Evolutionary conservation across 2,329 filamentous ascomycete genomes (phyloP).

Genomic region (Colletotrichum sansevieriae): DNA sequence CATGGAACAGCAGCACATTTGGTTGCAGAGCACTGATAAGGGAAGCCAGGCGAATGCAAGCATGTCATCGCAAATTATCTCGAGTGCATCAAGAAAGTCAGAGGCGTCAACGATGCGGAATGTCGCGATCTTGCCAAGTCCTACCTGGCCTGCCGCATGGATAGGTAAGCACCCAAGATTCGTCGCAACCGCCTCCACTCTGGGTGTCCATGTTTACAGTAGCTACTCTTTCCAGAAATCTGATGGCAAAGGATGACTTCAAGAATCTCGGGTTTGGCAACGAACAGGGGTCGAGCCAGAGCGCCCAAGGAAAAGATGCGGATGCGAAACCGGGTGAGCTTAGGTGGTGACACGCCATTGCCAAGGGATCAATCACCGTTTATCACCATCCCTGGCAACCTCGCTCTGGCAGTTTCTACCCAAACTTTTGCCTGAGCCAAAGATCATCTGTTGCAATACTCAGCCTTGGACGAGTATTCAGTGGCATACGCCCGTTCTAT

Average conservation of each 20-base stretch:
- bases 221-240: constrained; percentile 70
- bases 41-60: constrained; percentile 85
- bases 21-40: constrained; percentile 12
- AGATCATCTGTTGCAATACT: background rate
- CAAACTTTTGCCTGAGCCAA: too few species aligned
- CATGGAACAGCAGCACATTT: background rate
- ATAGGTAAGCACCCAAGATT: constrained; percentile 70
- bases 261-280: constrained; percentile 86
- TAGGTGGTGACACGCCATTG: constrained; percentile 47
- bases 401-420: too few species aligned
- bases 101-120: constrained; percentile 86
- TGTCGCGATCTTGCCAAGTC: constrained; percentile 89
- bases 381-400: too few species aligned
- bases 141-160: constrained; percentile 94
- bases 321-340: constrained; percentile 49
- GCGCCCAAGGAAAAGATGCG: constrained; percentile 3
- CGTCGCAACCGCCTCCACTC: too few species aligned
- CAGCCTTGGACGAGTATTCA: background rate
- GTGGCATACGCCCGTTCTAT: background rate
- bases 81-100: constrained; percentile 84
- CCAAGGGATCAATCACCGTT: too few species aligned
- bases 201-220: constrained; percentile 2
- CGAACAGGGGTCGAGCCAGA: constrained; percentile 1
- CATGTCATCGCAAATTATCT: constrained; percentile 88
- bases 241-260: constrained; percentile 97